Percentiles rank a stretch among this genome's conserved stretches.
Conservation (phyloP, 2,329 filamentous ascomycete genomes). For the Corynespora cassiicola region DNA sequence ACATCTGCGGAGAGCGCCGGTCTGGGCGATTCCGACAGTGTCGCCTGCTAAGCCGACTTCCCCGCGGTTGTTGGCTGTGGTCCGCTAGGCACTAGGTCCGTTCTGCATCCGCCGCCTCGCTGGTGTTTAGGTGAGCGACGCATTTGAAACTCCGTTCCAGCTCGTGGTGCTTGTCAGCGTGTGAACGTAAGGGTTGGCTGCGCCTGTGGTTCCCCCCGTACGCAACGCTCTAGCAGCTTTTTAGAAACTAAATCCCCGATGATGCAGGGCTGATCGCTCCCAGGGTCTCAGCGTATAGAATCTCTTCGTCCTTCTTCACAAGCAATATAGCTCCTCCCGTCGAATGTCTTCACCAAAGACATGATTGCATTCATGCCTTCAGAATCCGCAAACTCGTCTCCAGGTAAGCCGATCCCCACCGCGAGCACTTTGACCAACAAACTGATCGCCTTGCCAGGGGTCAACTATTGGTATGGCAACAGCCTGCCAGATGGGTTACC, state of each 20-base stretch:
- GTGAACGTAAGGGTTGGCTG: constrained; percentile 31
- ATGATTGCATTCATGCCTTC: constrained; percentile 47
- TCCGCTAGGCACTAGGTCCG: constrained; percentile 40
- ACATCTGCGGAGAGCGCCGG: constrained; percentile 35
- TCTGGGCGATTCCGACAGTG: constrained; percentile 33
- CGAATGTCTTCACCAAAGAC: constrained; percentile 28
- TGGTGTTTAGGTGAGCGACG: constrained; percentile 37
- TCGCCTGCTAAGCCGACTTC: constrained; percentile 38
- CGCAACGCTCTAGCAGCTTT: constrained; percentile 29
- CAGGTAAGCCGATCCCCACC: constrained; percentile 29
- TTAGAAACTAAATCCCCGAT: constrained; percentile 40
- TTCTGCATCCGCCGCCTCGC: constrained; percentile 34
- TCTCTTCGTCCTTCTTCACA: constrained; percentile 24
- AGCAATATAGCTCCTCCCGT: constrained; percentile 27
- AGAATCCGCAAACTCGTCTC: constrained; percentile 39
- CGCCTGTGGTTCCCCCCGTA: constrained; percentile 33
- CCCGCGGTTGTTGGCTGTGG: constrained; percentile 40
- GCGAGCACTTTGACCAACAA: constrained; percentile 2
- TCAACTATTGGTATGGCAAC: constrained; percentile 43
- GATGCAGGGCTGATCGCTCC: constrained; percentile 34
- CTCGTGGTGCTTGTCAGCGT: constrained; percentile 36
- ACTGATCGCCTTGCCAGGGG: constrained; percentile 27
- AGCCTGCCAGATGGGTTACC: constrained; percentile 35
- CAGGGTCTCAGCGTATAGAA: constrained; percentile 28
- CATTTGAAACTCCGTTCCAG: constrained; percentile 41